Base-by-base conservation (phyloP, 2,329 filamentous ascomycete species). In the Arthrobotrys entomopaga region DNA sequence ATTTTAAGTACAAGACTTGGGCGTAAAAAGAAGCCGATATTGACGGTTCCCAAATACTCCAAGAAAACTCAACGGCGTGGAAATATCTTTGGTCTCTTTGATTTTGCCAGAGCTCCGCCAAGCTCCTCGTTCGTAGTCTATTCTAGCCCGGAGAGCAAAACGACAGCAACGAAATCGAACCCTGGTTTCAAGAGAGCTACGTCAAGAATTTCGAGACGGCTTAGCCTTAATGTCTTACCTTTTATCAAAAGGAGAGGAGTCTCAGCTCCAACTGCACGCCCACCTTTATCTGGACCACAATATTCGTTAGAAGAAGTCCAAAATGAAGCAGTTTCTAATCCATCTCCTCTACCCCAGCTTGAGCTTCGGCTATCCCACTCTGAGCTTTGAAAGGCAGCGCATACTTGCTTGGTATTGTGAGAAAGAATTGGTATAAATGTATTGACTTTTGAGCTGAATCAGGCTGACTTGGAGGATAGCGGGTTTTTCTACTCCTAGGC, bases 11-110 rank as follows among this genome's bases (percentile, higher is more conserved):
- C 40, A 42, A 65, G 60, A 34, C 20, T 73, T 16, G 69, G 60
- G 10, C 61, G 69, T 3, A 73, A 73, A 49, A 73, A 73, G n/a
- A 73, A 66, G 24, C 69, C 69, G 3, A 73, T 73, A 20, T 34
- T 73, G n/a, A 56, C 26, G 29, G 69, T 73, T 11, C 69, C 69
- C 2, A 73, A 66, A 20, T 66, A 61, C 15, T 40, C 61, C 3
- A 73, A 61, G 49, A 65, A 50, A 16, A 19, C 42, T 11, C 57
- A 24, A 16, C 57, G 49, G 29, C 69, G 69, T 5, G 61, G 69
- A 8, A 73, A 66, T 24, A 19, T 73, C 15, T 73, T 66, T 38
- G 48, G 49, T 11, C 54, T 73, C 29, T 73, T 66, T 34, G 56
- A 58, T 16, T 66, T 50, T 22, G 29, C 29, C 3, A 66, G 43